Base-by-base conservation (phyloP, 2,329 filamentous ascomycete species). In the Calonectria pauciramosa region DNA sequence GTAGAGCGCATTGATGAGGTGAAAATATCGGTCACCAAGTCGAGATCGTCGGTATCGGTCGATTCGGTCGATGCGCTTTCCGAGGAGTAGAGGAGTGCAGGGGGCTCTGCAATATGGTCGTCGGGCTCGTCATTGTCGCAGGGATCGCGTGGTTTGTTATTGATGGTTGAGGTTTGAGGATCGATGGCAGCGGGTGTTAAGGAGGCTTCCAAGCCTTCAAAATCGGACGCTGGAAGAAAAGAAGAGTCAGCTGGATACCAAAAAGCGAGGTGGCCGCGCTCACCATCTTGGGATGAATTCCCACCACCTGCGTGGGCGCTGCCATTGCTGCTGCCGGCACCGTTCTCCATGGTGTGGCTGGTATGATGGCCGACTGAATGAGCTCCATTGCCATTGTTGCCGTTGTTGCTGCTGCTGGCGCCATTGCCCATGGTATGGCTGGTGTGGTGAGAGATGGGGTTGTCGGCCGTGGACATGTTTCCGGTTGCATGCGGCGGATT, bases 341-440 rank as follows among this genome's bases (percentile, higher is more conserved):
- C 75, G 18, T 75, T 70, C 41, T 59, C 78, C 71, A 79, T 74
- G 70, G 78, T 71, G 52, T 78, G 74, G 75, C 52, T 66, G 3
- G 76, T 77, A 79, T 79, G 75, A 72, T 80, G 74, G 68, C 71
- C 71, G 67, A 80, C 70, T 69, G 69, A 68, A 77, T 70, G 68
- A 54, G 70, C 41, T 72, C 77, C 78, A 66, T 71, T 63, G 76
- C 76, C 59, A 76, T 77, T 73, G 68, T 72, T 68, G 75, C 78
- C 78, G 68, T 71, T 38, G 78, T 77, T 78, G 78, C 77, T 79
- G 78, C 78, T 80, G 74, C 72, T 75, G 54, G 78, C 78, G 70
- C 78, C 78, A 66, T 80, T 69, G 68, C 78, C 79, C 79, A 80
- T 80, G 73, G 79, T 80, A 75, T 80, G 78, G 79, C 79, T 80